These are phyloP conservation scores for Serendipita sp. DNA, from an alignment of 768 basidiomycete genomes.

Conservation along the genomic window DNA sequence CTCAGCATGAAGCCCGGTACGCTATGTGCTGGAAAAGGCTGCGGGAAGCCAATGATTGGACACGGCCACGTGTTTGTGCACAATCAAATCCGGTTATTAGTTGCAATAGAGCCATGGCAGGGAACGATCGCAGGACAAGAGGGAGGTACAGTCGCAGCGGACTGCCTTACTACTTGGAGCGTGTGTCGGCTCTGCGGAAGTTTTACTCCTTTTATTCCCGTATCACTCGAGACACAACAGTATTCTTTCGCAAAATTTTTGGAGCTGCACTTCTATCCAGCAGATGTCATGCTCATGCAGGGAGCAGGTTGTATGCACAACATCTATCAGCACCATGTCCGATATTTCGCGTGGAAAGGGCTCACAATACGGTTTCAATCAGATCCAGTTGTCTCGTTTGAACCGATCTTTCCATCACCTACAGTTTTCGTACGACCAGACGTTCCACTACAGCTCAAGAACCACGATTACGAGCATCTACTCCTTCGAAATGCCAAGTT, in stretches of 20 bases:
- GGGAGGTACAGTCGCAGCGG: constrained; percentile 30
- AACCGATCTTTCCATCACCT: constrained; percentile 79
- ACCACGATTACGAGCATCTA: constrained; percentile 69
- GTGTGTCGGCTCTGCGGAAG: constrained; percentile 64
- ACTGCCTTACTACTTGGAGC: constrained; percentile 84
- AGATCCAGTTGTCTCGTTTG: constrained; percentile 66
- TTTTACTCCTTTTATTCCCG: constrained; percentile 74
- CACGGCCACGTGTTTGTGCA: constrained; percentile 91
- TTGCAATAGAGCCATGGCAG: constrained; percentile 82
- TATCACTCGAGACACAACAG: constrained; percentile 80
- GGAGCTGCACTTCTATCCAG: constrained; percentile 90
- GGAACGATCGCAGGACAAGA: constrained; percentile 50
- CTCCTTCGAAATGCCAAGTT: constrained; percentile 54
- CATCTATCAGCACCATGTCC: constrained; percentile 80
- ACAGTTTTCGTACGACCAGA: constrained; percentile 75
- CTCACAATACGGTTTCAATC: constrained; percentile 82
- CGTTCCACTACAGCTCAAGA: constrained; percentile 77
- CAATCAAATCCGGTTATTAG: constrained; percentile 63
- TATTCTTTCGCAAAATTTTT: constrained; percentile 95
- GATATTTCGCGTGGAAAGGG: constrained; percentile 72
- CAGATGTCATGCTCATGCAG: constrained; percentile 67
- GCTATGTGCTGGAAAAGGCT: constrained; percentile 68
- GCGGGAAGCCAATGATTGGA: constrained; percentile 59
- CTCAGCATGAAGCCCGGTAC: constrained; percentile 31
- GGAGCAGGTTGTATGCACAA: constrained; percentile 89